Conservation (phyloP, 805 yeast species). For the Lachancea meyersii region DNA sequence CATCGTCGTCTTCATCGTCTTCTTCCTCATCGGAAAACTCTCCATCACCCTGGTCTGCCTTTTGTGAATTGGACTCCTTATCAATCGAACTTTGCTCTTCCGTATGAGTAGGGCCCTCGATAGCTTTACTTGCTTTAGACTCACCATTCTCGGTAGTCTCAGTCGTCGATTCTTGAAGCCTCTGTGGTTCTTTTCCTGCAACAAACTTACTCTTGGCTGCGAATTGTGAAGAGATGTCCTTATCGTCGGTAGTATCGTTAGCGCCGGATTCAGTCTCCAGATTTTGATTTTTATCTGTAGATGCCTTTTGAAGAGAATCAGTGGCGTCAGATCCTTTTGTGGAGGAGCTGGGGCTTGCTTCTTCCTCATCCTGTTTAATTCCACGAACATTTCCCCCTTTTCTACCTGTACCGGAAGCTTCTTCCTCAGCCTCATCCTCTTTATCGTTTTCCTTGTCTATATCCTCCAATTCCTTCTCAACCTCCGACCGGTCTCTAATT, state of each 20-base stretch:
- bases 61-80: conserved; percentile 31
- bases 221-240: not conserved
- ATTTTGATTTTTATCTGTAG: conserved; percentile 18
- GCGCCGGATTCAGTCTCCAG: not conserved
- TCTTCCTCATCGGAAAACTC: conserved; percentile 31
- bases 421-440: conserved; percentile 27
- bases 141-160: not conserved
- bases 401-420: conserved; percentile 32
- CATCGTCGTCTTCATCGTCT: conserved; percentile 40
- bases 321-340: conserved; percentile 33
- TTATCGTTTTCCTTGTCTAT: conserved; percentile 35
- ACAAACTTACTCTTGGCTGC: not conserved
- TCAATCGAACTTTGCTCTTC: conserved; percentile 9
- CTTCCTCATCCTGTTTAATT: conserved; percentile 26
- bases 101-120: not conserved
- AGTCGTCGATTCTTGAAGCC: not conserved
- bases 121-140: not conserved
- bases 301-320: conserved; percentile 28
- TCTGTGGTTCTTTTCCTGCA: not conserved
- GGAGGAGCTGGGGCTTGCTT: conserved; percentile 15
- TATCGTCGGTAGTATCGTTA: not conserved
- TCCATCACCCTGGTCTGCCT: conserved; percentile 24
- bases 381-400: conserved; percentile 33
- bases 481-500: conserved; percentile 64
- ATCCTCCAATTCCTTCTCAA: conserved; percentile 58